Conservation (phyloP, 1,139 yeast species). For the Blastobotrys aristatus region DNA sequence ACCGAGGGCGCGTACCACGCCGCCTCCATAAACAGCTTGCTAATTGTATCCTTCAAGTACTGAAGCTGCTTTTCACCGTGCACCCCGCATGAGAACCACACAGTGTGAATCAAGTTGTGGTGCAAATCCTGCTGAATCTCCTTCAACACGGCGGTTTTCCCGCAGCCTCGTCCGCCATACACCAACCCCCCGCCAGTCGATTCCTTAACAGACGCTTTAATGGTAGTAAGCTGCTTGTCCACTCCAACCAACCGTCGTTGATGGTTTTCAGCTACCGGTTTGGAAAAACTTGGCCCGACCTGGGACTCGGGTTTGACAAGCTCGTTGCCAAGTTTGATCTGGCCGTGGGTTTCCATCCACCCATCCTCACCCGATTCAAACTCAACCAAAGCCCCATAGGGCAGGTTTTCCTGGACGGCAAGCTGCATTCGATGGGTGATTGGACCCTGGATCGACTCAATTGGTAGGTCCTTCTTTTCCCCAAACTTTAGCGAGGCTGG, state of each 20-base stretch:
- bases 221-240: conserved; percentile 42
- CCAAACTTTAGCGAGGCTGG: conserved; percentile 26
- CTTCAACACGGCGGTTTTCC: conserved; percentile 57
- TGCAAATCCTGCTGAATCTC: conserved; percentile 41
- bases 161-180: conserved; percentile 76
- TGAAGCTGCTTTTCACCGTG: conserved; percentile 54
- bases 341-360: conserved; percentile 41
- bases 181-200: conserved; percentile 55
- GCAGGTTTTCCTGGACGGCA: conserved; percentile 49
- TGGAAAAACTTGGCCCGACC: conserved; percentile 32
- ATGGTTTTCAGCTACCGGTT: conserved; percentile 6
- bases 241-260: conserved; percentile 50
- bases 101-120: conserved; percentile 40
- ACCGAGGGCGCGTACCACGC: conserved; percentile 80
- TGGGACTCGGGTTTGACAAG: conserved; percentile 49
- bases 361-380: conserved; percentile 37
- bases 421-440: conserved; percentile 25
- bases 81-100: conserved; percentile 50
- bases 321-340: conserved; percentile 51
- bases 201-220: conserved; percentile 42
- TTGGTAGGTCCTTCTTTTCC: conserved; percentile 16
- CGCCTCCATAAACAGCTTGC: conserved; percentile 53
- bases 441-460: conserved; percentile 25
- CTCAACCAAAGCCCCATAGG: conserved; percentile 59
- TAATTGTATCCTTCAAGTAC: conserved; percentile 46